Base-by-base conservation (phyloP, 2,329 filamentous ascomycete genomes). In the Aureobasidium sp. region DNA sequence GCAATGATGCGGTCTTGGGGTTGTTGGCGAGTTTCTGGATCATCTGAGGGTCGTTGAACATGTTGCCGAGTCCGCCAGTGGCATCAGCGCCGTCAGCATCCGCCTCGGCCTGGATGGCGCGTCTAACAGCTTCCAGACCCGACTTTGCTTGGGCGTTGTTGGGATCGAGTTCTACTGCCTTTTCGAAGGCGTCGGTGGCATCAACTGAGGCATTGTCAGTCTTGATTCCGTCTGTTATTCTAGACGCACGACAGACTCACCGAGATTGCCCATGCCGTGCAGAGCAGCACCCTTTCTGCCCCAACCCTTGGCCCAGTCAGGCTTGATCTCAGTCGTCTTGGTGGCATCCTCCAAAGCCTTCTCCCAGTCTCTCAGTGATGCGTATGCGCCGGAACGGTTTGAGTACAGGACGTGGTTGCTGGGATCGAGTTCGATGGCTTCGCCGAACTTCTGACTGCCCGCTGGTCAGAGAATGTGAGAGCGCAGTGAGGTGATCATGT, bases 271-370 rank as follows among this genome's bases (percentile, higher is more conserved):
- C 56, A 84, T 76, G 40, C 93, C 93, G 70, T 95, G 93, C 29
- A 90, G 78, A 53, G 93, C 93, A 58, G 90, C 85, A 60, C 91
- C 93, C 71, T 96, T 96, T 57, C 93, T 84, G 55, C 87, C 85
- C 86, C 89, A 96, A 60, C 93, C 93, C 74, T 97, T 97, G 56
- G 89, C 84, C 93, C 93, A 98, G 76, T 97, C 93, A 11, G 91
- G 86, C 78, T 98, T 97, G 70, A 98, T 77, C 72, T 95, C 82
- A 53, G 86, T 94, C 3, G 89, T 93, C 79, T 96, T 96, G 67
- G 85, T 85, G 55, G 93, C 93, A 77, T 98, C 93, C 58, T 86
- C 79, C 22, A 97, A 75, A 17, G 93, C 93, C 61, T 85, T 80
- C 59, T 86, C 76, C 78, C 87, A 98, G 55, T 97, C 83, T 70